phyloP scores from a whole-genome alignment of 1,284 basidiomycete genomes.

The Ganoderma sinense region DNA sequence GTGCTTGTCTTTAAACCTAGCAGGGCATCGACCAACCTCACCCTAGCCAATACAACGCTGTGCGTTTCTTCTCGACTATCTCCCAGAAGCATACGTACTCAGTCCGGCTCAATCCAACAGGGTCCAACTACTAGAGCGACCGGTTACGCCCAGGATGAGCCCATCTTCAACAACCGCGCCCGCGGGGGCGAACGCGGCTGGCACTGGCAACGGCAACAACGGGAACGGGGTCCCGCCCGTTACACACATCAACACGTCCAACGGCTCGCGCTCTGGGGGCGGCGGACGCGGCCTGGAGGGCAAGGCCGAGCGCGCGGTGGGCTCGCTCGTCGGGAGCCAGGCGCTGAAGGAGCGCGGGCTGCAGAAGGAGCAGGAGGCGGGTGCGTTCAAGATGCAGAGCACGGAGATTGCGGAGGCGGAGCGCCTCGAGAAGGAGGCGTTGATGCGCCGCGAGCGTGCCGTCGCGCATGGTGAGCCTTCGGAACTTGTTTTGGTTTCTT shows the following conservation, averaged over 20 bases:
- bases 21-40: background rate
- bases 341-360: slow-evolving; percentile 57
- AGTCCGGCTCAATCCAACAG: background rate
- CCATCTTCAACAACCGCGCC: background rate
- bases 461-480: slow-evolving; percentile 53
- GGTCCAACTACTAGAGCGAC: background rate
- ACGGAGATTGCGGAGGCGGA: slow-evolving; percentile 61
- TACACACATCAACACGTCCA: slow-evolving; percentile 30
- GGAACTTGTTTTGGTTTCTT: background rate
- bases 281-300: slow-evolving; percentile 46
- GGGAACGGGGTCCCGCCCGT: slow-evolving; percentile 28
- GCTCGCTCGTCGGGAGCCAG: slow-evolving; percentile 54
- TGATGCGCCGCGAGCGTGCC: slow-evolving; percentile 56
- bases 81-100: background rate
- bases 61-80: background rate
- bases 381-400: slow-evolving; percentile 53
- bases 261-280: slow-evolving; percentile 16
- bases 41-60: background rate
- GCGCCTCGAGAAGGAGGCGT: slow-evolving; percentile 57
- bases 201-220: background rate
- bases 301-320: slow-evolving; percentile 58
- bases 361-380: slow-evolving; percentile 63
- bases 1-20: background rate
- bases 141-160: slow-evolving; percentile 15
- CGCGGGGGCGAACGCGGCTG: background rate